Evolutionary conservation across 495 filamentous ascomycete genomes (phyloP).

Genomic region (Podospora didyma): DNA sequence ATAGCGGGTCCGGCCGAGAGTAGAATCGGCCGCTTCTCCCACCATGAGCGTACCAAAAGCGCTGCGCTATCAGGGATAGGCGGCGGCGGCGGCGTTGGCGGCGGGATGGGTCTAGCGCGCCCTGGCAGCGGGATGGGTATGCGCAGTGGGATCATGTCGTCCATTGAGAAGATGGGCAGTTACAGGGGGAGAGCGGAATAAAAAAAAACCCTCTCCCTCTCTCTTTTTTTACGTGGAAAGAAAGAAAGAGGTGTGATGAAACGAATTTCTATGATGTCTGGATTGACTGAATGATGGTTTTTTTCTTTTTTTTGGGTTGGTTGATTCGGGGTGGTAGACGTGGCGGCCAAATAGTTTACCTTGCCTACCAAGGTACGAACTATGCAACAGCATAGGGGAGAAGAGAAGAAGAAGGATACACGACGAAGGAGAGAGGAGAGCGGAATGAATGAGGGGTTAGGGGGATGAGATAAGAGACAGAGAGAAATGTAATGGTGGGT

Average conservation of each 20-base stretch:
- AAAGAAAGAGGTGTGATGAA: neutral
- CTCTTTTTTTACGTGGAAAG: too few relatives aligned
- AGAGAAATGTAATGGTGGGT: too few relatives aligned
- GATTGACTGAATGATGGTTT: neutral
- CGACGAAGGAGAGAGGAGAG: too few relatives aligned
- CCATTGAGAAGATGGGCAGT: slow-evolving; percentile 66
- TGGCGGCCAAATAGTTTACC: too few relatives aligned
- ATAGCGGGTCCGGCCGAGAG: slow-evolving; percentile 22
- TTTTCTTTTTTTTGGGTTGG: neutral
- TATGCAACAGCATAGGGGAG: too few relatives aligned
- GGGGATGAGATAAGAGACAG: too few relatives aligned
- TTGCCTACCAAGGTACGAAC: too few relatives aligned
- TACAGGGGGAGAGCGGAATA: slow-evolving; percentile 21
- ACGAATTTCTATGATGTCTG: neutral
- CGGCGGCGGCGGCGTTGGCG: slow-evolving; percentile 12
- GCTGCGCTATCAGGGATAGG: slow-evolving; percentile 7
- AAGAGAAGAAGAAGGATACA: too few relatives aligned
- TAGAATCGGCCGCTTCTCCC: slow-evolving; percentile 35
- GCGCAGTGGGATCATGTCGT: slow-evolving; percentile 62
- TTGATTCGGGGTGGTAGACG: neutral
- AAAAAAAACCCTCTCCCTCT: too few relatives aligned
- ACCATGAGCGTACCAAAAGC: slow-evolving; percentile 42
- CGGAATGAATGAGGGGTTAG: too few relatives aligned
- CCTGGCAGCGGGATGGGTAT: slow-evolving; percentile 38
- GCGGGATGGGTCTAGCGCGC: slow-evolving; percentile 33